phyloP scores from a whole-genome alignment of 2,329 filamentous ascomycete genomes.

The Blumeriella jaapii region DNA sequence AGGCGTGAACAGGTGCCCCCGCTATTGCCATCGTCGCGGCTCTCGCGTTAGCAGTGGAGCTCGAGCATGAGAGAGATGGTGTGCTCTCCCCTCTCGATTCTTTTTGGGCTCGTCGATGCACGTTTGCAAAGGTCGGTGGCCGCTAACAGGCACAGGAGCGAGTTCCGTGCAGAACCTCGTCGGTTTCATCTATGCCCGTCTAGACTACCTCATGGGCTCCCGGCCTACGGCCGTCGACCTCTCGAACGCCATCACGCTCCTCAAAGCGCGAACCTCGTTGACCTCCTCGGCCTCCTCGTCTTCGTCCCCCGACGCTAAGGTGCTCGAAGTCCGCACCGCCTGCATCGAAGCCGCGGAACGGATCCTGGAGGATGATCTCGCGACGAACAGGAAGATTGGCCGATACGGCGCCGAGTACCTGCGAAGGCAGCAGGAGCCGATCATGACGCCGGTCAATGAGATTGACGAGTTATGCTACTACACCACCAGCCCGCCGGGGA shows the following conservation, averaged over 20 bases:
- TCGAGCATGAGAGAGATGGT: slow-evolving; percentile 45
- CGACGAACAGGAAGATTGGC: slow-evolving; percentile 81
- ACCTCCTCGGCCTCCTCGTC: slow-evolving; percentile 31
- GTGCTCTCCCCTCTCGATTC: slow-evolving; percentile 15
- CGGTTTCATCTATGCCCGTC: slow-evolving; percentile 59
- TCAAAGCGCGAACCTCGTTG: slow-evolving; percentile 52
- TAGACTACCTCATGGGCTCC: slow-evolving; percentile 81
- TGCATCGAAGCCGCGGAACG: slow-evolving; percentile 74
- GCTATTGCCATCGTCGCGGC: slow-evolving; percentile 98
- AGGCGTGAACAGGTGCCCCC: slow-evolving; percentile 51
- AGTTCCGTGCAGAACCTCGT: slow-evolving; percentile 43
- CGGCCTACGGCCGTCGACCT: slow-evolving; percentile 92
- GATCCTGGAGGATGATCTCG: slow-evolving; percentile 77
- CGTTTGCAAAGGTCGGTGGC: too few species aligned
- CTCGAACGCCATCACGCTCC: slow-evolving; percentile 73
- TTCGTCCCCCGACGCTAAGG: slow-evolving; percentile 12
- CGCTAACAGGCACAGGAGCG: slow-evolving; percentile 9
- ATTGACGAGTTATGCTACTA: slow-evolving; percentile 23
- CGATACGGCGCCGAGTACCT: slow-evolving; percentile 78
- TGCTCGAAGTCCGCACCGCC: slow-evolving; percentile 46
- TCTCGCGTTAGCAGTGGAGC: slow-evolving; percentile 75
- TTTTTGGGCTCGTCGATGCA: too few species aligned
- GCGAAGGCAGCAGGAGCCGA: slow-evolving; percentile 25
- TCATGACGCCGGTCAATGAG: slow-evolving; percentile 14
- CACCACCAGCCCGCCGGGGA: slow-evolving; percentile 29